Evolutionary conservation across 768 basidiomycete genomes (phyloP).

Genomic region (Serendipita sp.): DNA sequence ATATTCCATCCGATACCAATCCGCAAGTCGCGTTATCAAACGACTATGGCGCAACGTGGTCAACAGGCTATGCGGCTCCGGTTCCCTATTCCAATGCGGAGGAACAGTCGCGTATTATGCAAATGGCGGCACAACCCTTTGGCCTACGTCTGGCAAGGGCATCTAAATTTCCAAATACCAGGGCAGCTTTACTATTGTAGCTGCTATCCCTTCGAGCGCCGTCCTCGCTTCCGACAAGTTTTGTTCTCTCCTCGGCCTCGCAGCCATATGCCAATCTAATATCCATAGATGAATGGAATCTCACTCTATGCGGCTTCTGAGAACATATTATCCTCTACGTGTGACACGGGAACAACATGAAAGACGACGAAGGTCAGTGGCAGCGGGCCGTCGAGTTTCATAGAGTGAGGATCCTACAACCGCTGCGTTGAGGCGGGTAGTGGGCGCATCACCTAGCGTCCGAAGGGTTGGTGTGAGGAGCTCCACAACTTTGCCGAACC

Average conservation of each 20-base stretch:
- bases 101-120: constrained; percentile 30
- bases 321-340: constrained; percentile 42
- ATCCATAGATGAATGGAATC: constrained; percentile 22
- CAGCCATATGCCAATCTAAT: background rate
- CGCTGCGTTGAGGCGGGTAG: too few species aligned
- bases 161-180: constrained; percentile 37
- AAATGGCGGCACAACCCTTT: constrained; percentile 39
- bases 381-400: background rate
- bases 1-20: constrained; percentile 15
- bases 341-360: constrained; percentile 40
- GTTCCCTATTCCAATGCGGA: constrained; percentile 16
- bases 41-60: constrained; percentile 40
- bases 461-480: too few species aligned
- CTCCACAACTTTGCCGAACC: too few species aligned
- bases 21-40: constrained; percentile 43
- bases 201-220: constrained; percentile 34
- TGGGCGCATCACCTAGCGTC: too few species aligned
- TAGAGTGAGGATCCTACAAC: too few species aligned
- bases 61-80: constrained; percentile 6
- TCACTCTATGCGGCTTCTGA: constrained; percentile 45
- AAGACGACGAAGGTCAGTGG: background rate
- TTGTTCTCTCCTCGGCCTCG: background rate
- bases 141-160: constrained; percentile 25
- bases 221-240: constrained; percentile 49
- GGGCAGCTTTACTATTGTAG: constrained; percentile 31